phyloP scores from a whole-genome alignment of 208 protist genomes.

The Sergeia podlipaevii region DNA sequence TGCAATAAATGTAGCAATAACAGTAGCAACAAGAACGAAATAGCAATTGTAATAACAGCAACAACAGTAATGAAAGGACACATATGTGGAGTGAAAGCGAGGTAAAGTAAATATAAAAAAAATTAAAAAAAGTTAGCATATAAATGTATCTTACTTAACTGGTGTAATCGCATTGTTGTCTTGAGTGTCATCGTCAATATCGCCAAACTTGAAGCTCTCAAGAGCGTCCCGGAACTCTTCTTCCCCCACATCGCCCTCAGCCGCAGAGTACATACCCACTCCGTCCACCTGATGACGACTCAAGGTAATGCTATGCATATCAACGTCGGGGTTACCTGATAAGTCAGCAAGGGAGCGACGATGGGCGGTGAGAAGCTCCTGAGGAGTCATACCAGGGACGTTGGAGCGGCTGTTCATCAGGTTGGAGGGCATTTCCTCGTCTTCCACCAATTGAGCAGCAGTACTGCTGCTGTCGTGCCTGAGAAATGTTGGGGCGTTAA shows the following conservation, averaged over 20 bases:
- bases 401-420: constrained; percentile 43
- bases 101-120: no score
- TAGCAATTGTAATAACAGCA: no score
- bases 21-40: no score
- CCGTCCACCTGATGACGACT: constrained; percentile 62
- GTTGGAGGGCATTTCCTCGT: constrained; percentile 35
- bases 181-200: constrained; percentile 6
- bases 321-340: constrained; percentile 22
- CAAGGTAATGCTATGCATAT: constrained; percentile 71
- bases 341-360: constrained; percentile 40
- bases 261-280: constrained; percentile 18
- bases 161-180: background rate
- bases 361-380: constrained; percentile 58
- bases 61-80: no score
- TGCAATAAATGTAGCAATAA: no score
- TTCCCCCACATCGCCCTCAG: constrained; percentile 22
- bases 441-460: no score
- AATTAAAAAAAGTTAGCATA: no score
- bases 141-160: no score
- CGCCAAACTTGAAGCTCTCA: constrained; percentile 45
- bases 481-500: no score
- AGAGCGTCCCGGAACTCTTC: constrained; percentile 35
- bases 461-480: no score
- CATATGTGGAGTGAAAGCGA: no score
- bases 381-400: constrained; percentile 54